These are phyloP conservation scores for Globisporangium abappressorium DNA, from an alignment of 352 stramenopile genomes.

Conservation along the genomic window DNA sequence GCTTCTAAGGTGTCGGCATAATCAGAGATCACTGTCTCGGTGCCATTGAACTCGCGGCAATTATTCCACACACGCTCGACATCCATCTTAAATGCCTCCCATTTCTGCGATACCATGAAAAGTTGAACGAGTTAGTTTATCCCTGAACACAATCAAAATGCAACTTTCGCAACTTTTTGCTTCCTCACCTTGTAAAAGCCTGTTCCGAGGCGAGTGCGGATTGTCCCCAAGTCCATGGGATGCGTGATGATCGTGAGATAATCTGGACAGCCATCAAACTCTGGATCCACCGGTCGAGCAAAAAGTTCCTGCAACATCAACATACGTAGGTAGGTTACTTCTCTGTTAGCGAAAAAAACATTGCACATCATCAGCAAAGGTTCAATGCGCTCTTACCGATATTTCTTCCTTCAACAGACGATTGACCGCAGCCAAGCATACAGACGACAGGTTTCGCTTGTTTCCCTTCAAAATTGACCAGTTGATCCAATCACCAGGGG, in stretches of 20 bases:
- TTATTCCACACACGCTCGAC: slow-evolving; percentile 83
- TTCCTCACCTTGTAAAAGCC: slow-evolving; percentile 65
- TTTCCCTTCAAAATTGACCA: slow-evolving; percentile 56
- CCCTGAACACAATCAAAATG: background rate
- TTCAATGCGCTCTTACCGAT: slow-evolving; percentile 30
- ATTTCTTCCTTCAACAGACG: slow-evolving; percentile 73
- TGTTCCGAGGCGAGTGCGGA: slow-evolving; percentile 51
- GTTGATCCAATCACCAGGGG: slow-evolving; percentile 59
- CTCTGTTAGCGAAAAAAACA: background rate
- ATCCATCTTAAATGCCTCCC: slow-evolving; percentile 77
- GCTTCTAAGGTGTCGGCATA: slow-evolving; percentile 69
- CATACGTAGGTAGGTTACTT: background rate
- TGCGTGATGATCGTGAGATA: slow-evolving; percentile 81
- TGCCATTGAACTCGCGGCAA: slow-evolving; percentile 76
- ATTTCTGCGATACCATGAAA: slow-evolving; percentile 40
- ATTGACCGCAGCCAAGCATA: slow-evolving; percentile 63
- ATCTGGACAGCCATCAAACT: slow-evolving; percentile 77
- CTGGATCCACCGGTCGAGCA: slow-evolving; percentile 77
- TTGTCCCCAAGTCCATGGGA: slow-evolving; percentile 86
- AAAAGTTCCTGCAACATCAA: slow-evolving; percentile 61
- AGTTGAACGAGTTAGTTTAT: background rate
- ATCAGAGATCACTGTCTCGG: slow-evolving; percentile 72
- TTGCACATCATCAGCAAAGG: background rate
- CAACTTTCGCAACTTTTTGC: background rate
- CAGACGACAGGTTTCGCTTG: slow-evolving; percentile 34